Percentiles rank a stretch among this genome's conserved stretches.
phyloP scores from a whole-genome alignment of 768 basidiomycete genomes.

The Podaxis sp. region DNA sequence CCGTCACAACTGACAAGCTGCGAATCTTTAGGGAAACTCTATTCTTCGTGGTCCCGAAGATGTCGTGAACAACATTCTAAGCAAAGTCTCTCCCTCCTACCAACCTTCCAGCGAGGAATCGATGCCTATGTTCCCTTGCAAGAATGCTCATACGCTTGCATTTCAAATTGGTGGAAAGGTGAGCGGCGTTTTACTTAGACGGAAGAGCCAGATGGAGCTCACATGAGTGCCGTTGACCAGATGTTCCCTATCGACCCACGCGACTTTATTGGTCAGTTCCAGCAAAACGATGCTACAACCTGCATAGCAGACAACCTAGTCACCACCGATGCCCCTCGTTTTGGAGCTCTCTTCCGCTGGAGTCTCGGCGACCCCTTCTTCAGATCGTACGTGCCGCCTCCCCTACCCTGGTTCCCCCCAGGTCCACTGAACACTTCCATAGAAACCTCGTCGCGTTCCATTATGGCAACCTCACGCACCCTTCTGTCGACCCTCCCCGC shows the following conservation, averaged over 20 bases:
- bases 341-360: slow-evolving; percentile 62
- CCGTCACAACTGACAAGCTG: not conserved
- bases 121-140: slow-evolving; percentile 44
- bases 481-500: slow-evolving; percentile 65
- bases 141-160: slow-evolving; percentile 50
- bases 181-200: not conserved
- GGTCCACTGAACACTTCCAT: not conserved
- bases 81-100: slow-evolving; percentile 36
- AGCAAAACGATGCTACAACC: slow-evolving; percentile 32
- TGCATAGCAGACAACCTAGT: slow-evolving; percentile 60
- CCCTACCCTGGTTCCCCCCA: not conserved
- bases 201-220: not conserved
- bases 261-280: slow-evolving; percentile 54
- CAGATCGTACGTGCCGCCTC: slow-evolving; percentile 53
- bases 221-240: slow-evolving; percentile 19
- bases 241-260: slow-evolving; percentile 71
- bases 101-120: slow-evolving; percentile 24
- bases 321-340: slow-evolving; percentile 56
- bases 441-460: slow-evolving; percentile 68
- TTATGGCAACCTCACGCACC: slow-evolving; percentile 69
- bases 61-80: slow-evolving; percentile 51
- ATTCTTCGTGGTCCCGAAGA: slow-evolving; percentile 69
- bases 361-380: slow-evolving; percentile 73
- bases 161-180: slow-evolving; percentile 67
- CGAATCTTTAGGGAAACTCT: slow-evolving; percentile 57